Base-by-base conservation (phyloP, 305 asterid species). In the Nicotiana rustica region DNA sequence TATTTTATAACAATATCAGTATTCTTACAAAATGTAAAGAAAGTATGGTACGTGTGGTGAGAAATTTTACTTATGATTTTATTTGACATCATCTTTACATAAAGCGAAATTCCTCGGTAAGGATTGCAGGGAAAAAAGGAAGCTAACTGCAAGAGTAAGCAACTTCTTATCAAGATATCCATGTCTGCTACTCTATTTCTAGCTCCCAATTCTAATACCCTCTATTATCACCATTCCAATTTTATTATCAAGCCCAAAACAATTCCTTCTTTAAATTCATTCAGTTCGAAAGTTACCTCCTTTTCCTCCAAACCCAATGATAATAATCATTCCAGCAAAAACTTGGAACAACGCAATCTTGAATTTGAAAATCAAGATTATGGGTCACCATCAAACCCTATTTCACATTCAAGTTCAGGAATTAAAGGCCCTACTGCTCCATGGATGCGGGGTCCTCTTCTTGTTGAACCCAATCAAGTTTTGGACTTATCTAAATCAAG, bases 391-490 rank as follows among this genome's bases (percentile, higher is more conserved):
- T 65, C 18, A 29, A 66, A 66, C 86, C 83, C 77, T 83, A 15
- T 67, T 83, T 62, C 87, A 64, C 89, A 29, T 85, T 86, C 89
- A 67, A 82, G 81, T 77, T 86, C 91, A 64, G 77, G 83, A 69
- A 66, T 89, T 78, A 92, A 91, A 88, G 95, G 92, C 3, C 98
- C 95, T 77, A 96, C 94, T 55, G 96, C 99, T 82, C 99, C 99
- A 65, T 95, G 99, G 99, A 95, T 95, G 97, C 91, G 84, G 84
- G 91, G 88, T 47, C 93, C 95, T 65, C 97, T 95, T 13, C 85
- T 89, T 25, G 91, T 96, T 49, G 91, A 91, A 88, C 90, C 91
- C 83, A 85, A 83, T 65, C 93, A 93, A 82, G 86, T 94, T 7
- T 44, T 95, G 87, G 85, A 91, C 69, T 80, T 91, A 70, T 79